Conservation (phyloP, 352 stramenopile species). For the Aphanomyces euteiches region DNA sequence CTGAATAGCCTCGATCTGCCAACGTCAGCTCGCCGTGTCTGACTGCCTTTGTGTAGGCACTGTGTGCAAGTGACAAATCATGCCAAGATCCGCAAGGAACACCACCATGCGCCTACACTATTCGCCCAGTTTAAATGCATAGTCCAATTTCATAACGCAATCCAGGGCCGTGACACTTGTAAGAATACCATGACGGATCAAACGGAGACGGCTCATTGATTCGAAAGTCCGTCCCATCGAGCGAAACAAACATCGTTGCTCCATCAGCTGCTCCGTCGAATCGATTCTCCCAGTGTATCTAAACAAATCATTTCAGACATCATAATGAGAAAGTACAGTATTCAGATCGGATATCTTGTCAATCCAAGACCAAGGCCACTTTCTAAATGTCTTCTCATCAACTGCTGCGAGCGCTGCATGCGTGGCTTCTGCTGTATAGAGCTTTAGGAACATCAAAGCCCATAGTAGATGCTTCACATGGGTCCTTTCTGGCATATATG, state of each 20-base stretch:
- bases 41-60: background rate
- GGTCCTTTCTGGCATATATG: background rate
- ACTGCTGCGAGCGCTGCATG: background rate
- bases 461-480: background rate
- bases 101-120: background rate
- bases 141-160: background rate
- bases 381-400: background rate
- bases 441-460: background rate
- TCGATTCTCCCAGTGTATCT: background rate
- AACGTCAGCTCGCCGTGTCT: background rate
- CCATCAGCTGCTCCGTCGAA: background rate
- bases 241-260: constrained; percentile 4
- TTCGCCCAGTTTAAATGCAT: background rate
- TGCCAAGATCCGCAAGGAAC: background rate
- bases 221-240: background rate
- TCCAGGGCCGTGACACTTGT: background rate
- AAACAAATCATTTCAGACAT: background rate
- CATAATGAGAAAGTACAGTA: background rate
- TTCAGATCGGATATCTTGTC: background rate
- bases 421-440: background rate
- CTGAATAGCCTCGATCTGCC: background rate
- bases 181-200: background rate
- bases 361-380: background rate
- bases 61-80: background rate
- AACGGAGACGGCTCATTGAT: background rate